Base-by-base conservation (phyloP, 2,329 filamentous ascomycete species). In the Aspergillus sergii region DNA sequence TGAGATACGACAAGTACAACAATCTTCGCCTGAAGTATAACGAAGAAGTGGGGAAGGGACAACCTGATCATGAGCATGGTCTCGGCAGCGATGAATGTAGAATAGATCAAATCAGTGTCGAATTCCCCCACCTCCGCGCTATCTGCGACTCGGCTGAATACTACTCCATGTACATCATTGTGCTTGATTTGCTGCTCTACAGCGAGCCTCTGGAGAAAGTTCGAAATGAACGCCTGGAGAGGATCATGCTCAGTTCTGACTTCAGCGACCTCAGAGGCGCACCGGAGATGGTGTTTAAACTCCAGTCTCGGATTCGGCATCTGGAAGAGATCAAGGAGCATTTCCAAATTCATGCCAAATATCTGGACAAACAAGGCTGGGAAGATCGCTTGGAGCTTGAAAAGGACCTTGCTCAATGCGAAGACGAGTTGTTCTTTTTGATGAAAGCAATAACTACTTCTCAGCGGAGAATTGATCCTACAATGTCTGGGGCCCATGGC, bases 401-500 rank as follows among this genome's bases (percentile, higher is more conserved):
- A 74, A 90, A 91, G 58, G 95, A 99, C 74, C 82, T 99, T 57
- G 88, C 92, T 11, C 88, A 88, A 23, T 97, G 93, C 72, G 95
- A 98, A 76, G 95, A 99, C 72, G 96, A 99, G 77, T 81, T 99
- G 10, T 99, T 99, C 84, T 99, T 99, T 81, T 91, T 99, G 83
- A 98, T 99, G 95, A 98, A 99, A 73, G 96, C 95, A 45, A 99
- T 99, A 75, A 99, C 95, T 1, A 96, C 93, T 3, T 96, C 94
- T 6, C 95, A 99, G 78, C 86, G 93, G 64, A 95, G 94, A 75
- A 89, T 88, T 66, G 88, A 91, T 64, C 86, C 86, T 54, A 79
- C 79, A 43, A 83, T 88, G 57, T 87, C 88, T 8, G 87, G 93
- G 66, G 90, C 89, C 61, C 94, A 88, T 64, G 93, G 93, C 7